phyloP scores from a whole-genome alignment of 129 eudicot genomes.

The Tagetes patula region DNA sequence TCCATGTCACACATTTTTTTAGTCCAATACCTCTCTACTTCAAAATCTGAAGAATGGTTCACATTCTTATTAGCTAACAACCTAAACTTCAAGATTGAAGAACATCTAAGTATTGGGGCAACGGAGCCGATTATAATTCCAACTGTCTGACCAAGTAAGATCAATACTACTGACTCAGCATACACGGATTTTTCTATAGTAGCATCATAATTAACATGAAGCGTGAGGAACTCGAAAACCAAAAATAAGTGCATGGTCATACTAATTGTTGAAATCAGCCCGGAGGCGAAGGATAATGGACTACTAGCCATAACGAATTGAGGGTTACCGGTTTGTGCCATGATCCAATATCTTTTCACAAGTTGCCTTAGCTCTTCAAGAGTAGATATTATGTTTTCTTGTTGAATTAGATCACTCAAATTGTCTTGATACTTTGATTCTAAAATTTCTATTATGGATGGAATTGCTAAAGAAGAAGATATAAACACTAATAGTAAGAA shows the following conservation, averaged over 20 bases:
- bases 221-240: neutral
- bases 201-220: too few relatives aligned
- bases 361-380: conserved; percentile 14
- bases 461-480: conserved; percentile 10
- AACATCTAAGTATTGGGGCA: conserved; percentile 19
- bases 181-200: too few relatives aligned
- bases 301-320: conserved; percentile 25
- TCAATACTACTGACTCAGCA: too few relatives aligned
- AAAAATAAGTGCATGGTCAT: neutral
- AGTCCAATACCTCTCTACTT: too few relatives aligned
- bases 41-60: neutral
- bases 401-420: neutral
- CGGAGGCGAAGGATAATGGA: neutral
- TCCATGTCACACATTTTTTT: too few relatives aligned
- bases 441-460: neutral
- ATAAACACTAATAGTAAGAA: conserved; percentile 18
- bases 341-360: conserved; percentile 24
- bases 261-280: conserved; percentile 1
- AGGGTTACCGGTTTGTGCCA: conserved; percentile 23
- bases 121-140: conserved; percentile 12
- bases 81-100: neutral
- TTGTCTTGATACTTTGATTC: conserved; percentile 24
- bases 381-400: neutral
- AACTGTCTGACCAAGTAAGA: neutral
- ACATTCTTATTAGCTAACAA: neutral